Percentiles rank a stretch among this genome's conserved stretches.
Conservation (phyloP, 345 rosid species). For the Stellera chamaejasme region DNA sequence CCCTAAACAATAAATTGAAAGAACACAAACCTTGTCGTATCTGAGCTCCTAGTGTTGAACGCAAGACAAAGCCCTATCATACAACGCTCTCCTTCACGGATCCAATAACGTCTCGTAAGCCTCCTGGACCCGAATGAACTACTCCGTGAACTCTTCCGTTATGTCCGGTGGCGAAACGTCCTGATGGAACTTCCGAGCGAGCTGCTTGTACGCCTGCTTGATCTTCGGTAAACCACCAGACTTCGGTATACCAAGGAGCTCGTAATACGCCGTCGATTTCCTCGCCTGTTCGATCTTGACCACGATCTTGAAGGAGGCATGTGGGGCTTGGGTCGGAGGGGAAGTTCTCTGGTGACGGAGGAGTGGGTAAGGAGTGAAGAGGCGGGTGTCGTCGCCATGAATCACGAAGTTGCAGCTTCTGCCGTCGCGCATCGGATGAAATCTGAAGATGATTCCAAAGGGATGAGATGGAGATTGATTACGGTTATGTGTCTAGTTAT, state of each 20-base stretch:
- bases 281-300: constrained; percentile 25
- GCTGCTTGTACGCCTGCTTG: constrained; percentile 84
- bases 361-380: constrained; percentile 15
- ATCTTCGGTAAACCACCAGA: constrained; percentile 52
- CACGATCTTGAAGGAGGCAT: constrained; percentile 24
- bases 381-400: constrained; percentile 31
- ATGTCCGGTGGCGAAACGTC: constrained; percentile 86
- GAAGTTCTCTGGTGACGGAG: constrained; percentile 13
- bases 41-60: constrained; percentile 40
- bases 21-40: constrained; percentile 31
- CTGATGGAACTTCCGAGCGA: constrained; percentile 75
- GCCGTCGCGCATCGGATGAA: constrained; percentile 14
- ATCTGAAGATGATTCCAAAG: background rate
- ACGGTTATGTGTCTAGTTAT: too few species aligned
- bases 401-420: constrained; percentile 22
- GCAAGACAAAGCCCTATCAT: constrained; percentile 49
- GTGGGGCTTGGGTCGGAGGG: constrained; percentile 25
- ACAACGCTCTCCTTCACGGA: constrained; percentile 47
- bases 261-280: constrained; percentile 50
- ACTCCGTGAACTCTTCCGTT: constrained; percentile 57
- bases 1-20: background rate
- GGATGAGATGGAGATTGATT: too few species aligned
- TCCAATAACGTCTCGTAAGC: constrained; percentile 71
- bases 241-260: constrained; percentile 64
- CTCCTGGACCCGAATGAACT: constrained; percentile 65